Base-by-base conservation (phyloP, 225 moss, liverwort and hornwort genomes). In the Climacium dendroides region DNA sequence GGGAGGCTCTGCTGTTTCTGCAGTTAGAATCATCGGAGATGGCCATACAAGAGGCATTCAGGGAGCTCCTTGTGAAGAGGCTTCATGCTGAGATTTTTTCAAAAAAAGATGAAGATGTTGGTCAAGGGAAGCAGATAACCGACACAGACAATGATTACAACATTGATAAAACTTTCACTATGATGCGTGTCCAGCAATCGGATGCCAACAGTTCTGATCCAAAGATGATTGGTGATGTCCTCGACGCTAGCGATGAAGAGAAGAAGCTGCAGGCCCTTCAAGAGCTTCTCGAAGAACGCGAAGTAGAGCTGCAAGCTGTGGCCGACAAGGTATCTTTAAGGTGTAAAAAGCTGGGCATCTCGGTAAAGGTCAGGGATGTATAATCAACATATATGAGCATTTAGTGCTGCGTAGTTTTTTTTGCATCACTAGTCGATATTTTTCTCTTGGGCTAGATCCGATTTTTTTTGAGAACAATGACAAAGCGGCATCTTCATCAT, bases 1-100 rank as follows among this genome's bases (percentile, higher is more conserved):
- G 97, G 97, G 99, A 99, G 92, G 89, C 92, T 37, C 85, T 99
- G 83, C 92, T 99, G 24, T 97, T 94, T 89, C 72, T 97, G 89
- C 94, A 94, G 86, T 52, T 97, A 43, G 93, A 93, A 79, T 88
- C 95, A 3, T 88, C 92, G 32, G 96, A 95, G 86, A 85, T 78
- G 86, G 92, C 88, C 78, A 81, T 93, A 7, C 96, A 95, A 63
- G 95, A 97, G 26, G 88, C 92, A 12, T 99, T 99, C 75, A 94
- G 92, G 58, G 95, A 95, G 83, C 93, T 95, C 30, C 93, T 99
- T 61, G 92, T 96, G 39, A 93, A 95, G 85, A 97, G 94, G 41
- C 83, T 97, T 20, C 94, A 94, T 69, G 91, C 91, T 48, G 97
- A 96, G 89, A 93, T 99, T 41, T 97, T 99, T 78, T 92, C 92